Evolutionary conservation across 2,329 filamentous ascomycete genomes (phyloP).

Genomic region (Fusarium scirpi): DNA sequence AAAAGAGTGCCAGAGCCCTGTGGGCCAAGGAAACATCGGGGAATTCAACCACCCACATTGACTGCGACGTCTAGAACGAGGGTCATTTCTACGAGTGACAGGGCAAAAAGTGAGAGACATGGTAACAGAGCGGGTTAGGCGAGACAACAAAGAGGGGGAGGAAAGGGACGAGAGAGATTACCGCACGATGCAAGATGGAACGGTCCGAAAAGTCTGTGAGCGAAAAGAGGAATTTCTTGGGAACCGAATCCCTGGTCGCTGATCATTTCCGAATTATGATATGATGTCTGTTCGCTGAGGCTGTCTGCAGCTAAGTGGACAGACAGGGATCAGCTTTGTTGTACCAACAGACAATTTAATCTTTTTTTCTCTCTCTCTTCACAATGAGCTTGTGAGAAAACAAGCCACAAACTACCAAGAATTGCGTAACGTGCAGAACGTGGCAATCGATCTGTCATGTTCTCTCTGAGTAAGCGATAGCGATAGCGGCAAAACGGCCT

Average conservation of each 20-base stretch:
- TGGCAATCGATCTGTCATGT: constrained; percentile 4
- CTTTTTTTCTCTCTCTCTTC: too few species aligned
- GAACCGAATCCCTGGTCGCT: constrained; percentile 4
- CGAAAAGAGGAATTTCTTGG: not conserved
- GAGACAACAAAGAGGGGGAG: constrained; percentile 1
- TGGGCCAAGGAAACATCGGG: constrained; percentile 9
- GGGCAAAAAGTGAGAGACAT: not conserved
- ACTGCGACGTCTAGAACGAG: constrained; percentile 12
- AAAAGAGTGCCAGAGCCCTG: constrained; percentile 9
- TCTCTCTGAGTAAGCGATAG: not conserved
- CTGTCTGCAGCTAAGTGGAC: constrained; percentile 5
- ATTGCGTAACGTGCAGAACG: not conserved
- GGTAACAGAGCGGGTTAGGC: not conserved
- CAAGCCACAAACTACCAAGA: not conserved
- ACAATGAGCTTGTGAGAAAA: not conserved
- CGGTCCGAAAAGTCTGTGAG: constrained; percentile 3
- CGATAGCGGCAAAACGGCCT: not conserved
- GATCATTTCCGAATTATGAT: constrained; percentile 8
- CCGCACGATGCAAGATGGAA: constrained; percentile 16
- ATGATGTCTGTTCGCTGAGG: not conserved
- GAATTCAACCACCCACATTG: constrained; percentile 3
- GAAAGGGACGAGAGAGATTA: not conserved
- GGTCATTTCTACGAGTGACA: not conserved
- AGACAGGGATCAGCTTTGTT: constrained; percentile 11
- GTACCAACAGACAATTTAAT: not conserved